Base-by-base conservation (phyloP, 768 basidiomycete species). In the Russula griseocarnosa region DNA sequence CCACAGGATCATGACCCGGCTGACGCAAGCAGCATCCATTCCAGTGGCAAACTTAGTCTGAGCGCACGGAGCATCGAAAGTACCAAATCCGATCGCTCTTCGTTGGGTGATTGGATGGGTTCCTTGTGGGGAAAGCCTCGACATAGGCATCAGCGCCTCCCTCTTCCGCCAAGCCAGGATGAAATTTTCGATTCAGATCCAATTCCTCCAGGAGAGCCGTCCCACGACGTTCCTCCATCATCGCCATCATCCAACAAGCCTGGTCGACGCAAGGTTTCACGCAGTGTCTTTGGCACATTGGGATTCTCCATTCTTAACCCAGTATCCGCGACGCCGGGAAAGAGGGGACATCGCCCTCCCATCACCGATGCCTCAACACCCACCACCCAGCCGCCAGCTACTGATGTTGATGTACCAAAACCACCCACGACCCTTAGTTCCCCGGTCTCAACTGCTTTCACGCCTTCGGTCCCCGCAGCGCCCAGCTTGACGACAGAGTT, bases 61-160 rank as follows among this genome's bases (percentile, higher is more conserved):
- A 65, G 36, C 20, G 58, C 57, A 14, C 63, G 50, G 8, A 70
- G 62, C 42, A 11, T 65, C 5, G 42, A 47, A 44, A 53, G 60
- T 60, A 30, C 55, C 11, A 76, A 71, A 56, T 70, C 70, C 3
- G 79, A 81, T 24, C 74, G 69, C 59, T 69, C 75, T 10, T 73
- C 72, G 3, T 69, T 89, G 53, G 84, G 86, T 22, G 86, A 87
- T 54, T 92, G 90, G 90, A 83, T 91, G 80, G 88, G 89, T 0
- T 84, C 82, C 0, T 88, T 83, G 85, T 86, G 88, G 80, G 78
- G 76, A 20, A 86, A 85, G 71, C 79, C 82, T 38, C 82, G 74
- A 67, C 52, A 71, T 40, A 77, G 72, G 61, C 65, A 67, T 20
- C 63, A 69, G n/a, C 70, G 73, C 26, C 61, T 69, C 54, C 20